Conservation (phyloP, 352 stramenopile species). For the Globisporangium echinulatum region DNA sequence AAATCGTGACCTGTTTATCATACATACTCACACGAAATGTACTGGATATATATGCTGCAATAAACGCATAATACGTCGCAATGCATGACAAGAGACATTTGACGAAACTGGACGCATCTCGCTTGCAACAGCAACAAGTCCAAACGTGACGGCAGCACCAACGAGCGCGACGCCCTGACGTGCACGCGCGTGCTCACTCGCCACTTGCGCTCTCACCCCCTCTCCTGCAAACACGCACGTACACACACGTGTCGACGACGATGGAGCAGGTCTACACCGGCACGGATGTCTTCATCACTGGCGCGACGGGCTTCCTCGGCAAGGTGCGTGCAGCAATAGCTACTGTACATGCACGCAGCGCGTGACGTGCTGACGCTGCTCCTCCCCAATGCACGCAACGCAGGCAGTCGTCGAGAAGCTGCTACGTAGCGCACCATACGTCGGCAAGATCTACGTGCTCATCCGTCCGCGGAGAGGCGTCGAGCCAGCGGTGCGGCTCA, state of each 20-base stretch:
- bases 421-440: slow-evolving; percentile 51
- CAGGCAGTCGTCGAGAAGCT: slow-evolving; percentile 80
- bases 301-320: slow-evolving; percentile 80
- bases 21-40: too few relatives aligned
- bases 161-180: too few relatives aligned
- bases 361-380: background rate
- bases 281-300: slow-evolving; percentile 79
- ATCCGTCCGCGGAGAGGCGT: slow-evolving; percentile 76
- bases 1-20: too few relatives aligned
- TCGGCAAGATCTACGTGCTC: slow-evolving; percentile 68
- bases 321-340: slow-evolving; percentile 34
- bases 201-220: background rate
- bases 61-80: too few relatives aligned
- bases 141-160: too few relatives aligned
- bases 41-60: too few relatives aligned
- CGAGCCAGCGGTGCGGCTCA: slow-evolving; percentile 33
- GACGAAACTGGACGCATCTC: too few relatives aligned
- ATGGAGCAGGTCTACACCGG: slow-evolving; percentile 58
- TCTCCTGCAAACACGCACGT: background rate
- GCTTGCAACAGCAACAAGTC: too few relatives aligned
- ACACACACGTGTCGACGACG: background rate
- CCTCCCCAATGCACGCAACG: background rate
- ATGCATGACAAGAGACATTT: too few relatives aligned
- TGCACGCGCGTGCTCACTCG: too few relatives aligned
- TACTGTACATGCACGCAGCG: slow-evolving; percentile 4